Conservation (phyloP, 805 yeast genomes). For the Ogataea pilisensis region DNA sequence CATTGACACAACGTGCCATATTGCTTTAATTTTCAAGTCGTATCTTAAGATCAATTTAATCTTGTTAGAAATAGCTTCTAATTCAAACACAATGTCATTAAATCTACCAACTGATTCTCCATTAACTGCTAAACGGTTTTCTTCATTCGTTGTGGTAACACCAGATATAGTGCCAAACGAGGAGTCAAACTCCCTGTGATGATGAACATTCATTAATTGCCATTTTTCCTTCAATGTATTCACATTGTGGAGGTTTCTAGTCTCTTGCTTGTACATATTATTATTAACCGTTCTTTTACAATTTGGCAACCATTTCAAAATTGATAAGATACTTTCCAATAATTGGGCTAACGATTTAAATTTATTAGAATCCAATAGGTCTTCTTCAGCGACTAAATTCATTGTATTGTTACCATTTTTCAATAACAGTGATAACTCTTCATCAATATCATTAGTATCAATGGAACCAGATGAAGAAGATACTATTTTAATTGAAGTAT, state of each 20-base stretch:
- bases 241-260: slow-evolving; percentile 6
- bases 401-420: slow-evolving; percentile 22
- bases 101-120: slow-evolving; percentile 32
- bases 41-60: slow-evolving; percentile 49
- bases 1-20: slow-evolving; percentile 48
- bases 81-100: slow-evolving; percentile 31
- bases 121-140: slow-evolving; percentile 22
- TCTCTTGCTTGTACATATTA: background rate
- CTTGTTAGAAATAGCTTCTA: slow-evolving; percentile 35
- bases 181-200: background rate
- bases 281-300: slow-evolving; percentile 38
- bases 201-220: slow-evolving; percentile 22
- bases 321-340: slow-evolving; percentile 52
- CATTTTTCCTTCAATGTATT: slow-evolving; percentile 28
- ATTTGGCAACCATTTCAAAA: slow-evolving; percentile 55
- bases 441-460: slow-evolving; percentile 10
- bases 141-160: background rate
- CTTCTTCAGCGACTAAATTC: slow-evolving; percentile 37
- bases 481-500: slow-evolving; percentile 29
- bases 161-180: background rate
- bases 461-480: background rate
- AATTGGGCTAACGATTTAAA: slow-evolving; percentile 50
- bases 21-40: slow-evolving; percentile 50
- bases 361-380: slow-evolving; percentile 48
- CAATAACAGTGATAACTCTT: slow-evolving; percentile 22